Base-by-base conservation (phyloP, 139 green algal genomes). In the Limnomonas spitsbergensis region DNA sequence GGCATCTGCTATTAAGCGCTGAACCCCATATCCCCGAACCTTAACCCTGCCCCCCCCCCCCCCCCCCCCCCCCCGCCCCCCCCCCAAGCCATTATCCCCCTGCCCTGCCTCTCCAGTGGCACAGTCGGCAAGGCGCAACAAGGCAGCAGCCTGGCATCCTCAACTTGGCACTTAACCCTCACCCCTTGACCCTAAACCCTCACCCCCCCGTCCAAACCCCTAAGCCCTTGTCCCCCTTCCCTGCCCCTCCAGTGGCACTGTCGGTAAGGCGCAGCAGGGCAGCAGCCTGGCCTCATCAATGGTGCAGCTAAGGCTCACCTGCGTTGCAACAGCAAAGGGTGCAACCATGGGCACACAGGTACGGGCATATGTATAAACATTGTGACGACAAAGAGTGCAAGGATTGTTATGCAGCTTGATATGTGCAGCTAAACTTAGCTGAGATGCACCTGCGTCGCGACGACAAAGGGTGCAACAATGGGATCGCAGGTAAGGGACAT, bases 311-410 rank as follows among this genome's bases (percentile, higher is more conserved):
- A 77, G 69, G 38, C 76, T 89, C 14, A 84, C 80, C 2, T 89
- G 84, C 35, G 84, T 89, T 68, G 81, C 84, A 20, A 71, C 81
- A 4, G 69, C 78, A 27, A 69, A 77, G 52, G 52, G 40, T 35
- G 75, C 77, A 32, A 85, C 82, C 56, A 89, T 89, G 84, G 79
- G 79, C 61, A 81, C 77, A 66, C 80, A 85, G 70, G 75, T 81
- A 35, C 34, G 1, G 39, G 35, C 3, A 29, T 61, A 29, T 29
- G 47, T 14, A n/a, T n/a, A n/a, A n/a, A 53, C 39, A 32, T 26
- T 37, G 53, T 36, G 54, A 76, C 69, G n/a, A 20, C 42, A 71
- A 29, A 26, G 66, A 3, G n/a, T 38, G 14, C 66, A 66, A 38
- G 9, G 14, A 61, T 61, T 14, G 47, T 14, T 29, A 29, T 20